A percentile compares a stretch with the other conserved stretches of the same genome.
These are phyloP conservation scores for Tolypocladium endophyticum DNA, from an alignment of 2,329 filamentous ascomycete genomes.

Conservation along the genomic window DNA sequence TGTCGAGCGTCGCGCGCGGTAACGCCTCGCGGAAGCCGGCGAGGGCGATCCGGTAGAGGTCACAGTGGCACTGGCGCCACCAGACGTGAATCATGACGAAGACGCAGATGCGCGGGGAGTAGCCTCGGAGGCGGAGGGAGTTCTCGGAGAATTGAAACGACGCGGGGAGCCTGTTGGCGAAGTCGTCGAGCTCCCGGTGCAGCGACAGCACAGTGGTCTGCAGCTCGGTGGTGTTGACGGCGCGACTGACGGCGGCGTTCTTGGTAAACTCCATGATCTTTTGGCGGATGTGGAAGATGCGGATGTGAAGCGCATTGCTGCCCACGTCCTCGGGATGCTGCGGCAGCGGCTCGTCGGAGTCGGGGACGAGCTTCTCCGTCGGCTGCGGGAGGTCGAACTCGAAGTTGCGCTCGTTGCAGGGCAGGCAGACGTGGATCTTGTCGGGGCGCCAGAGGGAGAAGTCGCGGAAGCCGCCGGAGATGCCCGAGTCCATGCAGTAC, in stretches of 20 bases:
- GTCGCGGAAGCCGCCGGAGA: slow-evolving; percentile 32
- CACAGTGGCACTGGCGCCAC: slow-evolving; percentile 49
- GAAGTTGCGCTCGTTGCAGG: slow-evolving; percentile 34
- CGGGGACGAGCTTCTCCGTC: slow-evolving; percentile 39
- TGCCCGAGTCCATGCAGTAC: slow-evolving; percentile 30
- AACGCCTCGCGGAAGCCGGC: slow-evolving; percentile 41
- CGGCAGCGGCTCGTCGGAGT: slow-evolving; percentile 28
- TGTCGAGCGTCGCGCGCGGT: slow-evolving; percentile 29
- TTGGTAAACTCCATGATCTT: slow-evolving; percentile 44
- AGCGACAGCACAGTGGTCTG: slow-evolving; percentile 32
- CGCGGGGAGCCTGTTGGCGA: slow-evolving; percentile 40
- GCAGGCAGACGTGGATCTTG: slow-evolving; percentile 28
- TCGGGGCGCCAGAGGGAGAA: slow-evolving; percentile 33
- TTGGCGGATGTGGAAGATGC: slow-evolving; percentile 43
- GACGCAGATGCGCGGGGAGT: slow-evolving; percentile 45
- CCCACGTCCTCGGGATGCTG: slow-evolving; percentile 39
- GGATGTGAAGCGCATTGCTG: slow-evolving; percentile 44
- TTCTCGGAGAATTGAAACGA: slow-evolving; percentile 49
- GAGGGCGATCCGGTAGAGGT: slow-evolving; percentile 43
- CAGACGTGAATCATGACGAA: slow-evolving; percentile 51
- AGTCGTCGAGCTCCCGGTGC: slow-evolving; percentile 39
- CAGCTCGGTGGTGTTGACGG: slow-evolving; percentile 31
- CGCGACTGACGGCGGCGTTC: slow-evolving; percentile 22
- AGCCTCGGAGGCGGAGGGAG: slow-evolving; percentile 43
- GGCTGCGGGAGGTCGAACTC: slow-evolving; percentile 48